These are phyloP conservation scores for Penicillium vulpinum DNA, from an alignment of 2,329 filamentous ascomycete species.

Conservation along the genomic window DNA sequence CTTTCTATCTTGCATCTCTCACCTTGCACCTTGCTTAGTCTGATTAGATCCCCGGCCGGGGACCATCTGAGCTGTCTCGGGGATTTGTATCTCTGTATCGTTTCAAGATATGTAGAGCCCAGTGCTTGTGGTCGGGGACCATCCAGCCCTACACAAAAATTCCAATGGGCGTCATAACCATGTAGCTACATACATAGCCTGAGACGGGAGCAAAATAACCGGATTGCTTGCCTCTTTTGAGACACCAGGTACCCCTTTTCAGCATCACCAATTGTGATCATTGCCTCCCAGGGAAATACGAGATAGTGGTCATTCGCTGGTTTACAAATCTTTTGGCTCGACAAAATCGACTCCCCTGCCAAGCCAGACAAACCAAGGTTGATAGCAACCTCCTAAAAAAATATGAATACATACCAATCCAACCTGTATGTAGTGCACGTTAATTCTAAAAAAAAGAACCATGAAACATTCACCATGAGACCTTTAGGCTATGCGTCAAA, in stretches of 20 bases:
- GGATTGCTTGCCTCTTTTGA: not conserved
- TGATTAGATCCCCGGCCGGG: slow-evolving; percentile 1
- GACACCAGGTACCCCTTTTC: not conserved
- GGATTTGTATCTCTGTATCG: not conserved
- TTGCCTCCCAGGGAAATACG: not conserved
- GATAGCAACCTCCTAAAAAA: not conserved
- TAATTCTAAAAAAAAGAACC: not conserved
- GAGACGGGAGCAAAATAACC: not conserved
- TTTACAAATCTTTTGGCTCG: not conserved
- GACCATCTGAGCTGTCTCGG: not conserved
- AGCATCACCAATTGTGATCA: not conserved
- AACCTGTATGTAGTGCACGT: not conserved
- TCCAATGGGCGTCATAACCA: not conserved
- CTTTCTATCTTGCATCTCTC: not conserved
- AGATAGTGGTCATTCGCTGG: not conserved
- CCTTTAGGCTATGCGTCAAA: not conserved
- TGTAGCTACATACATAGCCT: not conserved
- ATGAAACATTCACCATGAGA: not conserved
- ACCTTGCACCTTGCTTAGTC: slow-evolving; percentile 4
- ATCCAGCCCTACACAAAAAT: not conserved
- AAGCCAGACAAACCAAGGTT: not conserved
- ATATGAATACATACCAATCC: not conserved
- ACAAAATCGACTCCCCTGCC: not conserved
- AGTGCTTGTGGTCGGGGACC: not conserved
- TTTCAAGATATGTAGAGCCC: not conserved